Evolutionary conservation across 768 basidiomycete genomes (phyloP).

Genomic region (Lentinus brumalis): DNA sequence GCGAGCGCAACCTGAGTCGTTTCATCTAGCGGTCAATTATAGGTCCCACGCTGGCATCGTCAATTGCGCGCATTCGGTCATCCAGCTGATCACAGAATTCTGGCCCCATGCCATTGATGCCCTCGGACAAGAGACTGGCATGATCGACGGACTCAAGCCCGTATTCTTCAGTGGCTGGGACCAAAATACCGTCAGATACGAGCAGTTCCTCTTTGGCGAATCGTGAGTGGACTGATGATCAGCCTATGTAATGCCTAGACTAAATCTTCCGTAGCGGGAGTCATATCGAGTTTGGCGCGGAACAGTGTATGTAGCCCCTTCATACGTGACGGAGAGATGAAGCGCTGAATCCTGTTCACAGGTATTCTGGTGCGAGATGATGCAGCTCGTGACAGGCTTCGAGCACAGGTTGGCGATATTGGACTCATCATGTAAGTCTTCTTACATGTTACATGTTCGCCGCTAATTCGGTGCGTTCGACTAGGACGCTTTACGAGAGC

Average conservation of each 20-base stretch:
- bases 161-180: constrained; percentile 56
- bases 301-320: constrained; percentile 52
- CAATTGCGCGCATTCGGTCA: constrained; percentile 63
- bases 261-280: constrained; percentile 37
- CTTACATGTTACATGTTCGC: background rate
- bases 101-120: constrained; percentile 69
- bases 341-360: constrained; percentile 25
- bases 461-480: background rate
- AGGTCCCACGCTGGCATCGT: constrained; percentile 76
- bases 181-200: constrained; percentile 42
- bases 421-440: constrained; percentile 58
- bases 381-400: constrained; percentile 47
- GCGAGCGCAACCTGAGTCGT: constrained; percentile 37
- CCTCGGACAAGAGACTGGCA: constrained; percentile 55
- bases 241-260: background rate
- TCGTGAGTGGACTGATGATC: constrained; percentile 37
- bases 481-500: constrained; percentile 58
- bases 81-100: constrained; percentile 61
- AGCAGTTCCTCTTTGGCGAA: constrained; percentile 59
- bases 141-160: constrained; percentile 56
- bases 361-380: constrained; percentile 74
- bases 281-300: constrained; percentile 60
- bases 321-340: background rate
- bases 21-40: constrained; percentile 66
- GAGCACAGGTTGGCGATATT: constrained; percentile 53